phyloP scores from a whole-genome alignment of 495 filamentous ascomycete genomes.

The Ascodesmis nigricans region DNA sequence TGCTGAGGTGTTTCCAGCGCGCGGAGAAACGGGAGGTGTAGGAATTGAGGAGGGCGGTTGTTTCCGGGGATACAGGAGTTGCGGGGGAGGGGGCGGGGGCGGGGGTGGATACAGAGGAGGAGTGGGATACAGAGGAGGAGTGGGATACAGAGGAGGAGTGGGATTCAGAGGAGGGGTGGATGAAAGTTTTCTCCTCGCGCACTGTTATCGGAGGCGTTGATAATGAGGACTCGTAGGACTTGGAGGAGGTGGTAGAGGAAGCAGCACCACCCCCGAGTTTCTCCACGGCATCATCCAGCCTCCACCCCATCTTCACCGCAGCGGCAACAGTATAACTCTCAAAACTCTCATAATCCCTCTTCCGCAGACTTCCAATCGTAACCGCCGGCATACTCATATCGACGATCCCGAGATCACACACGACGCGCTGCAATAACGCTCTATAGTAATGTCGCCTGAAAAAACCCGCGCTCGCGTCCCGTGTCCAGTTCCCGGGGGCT shows the following conservation, averaged over 20 bases:
- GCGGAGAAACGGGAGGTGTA: constrained; percentile 42
- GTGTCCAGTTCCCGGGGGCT: constrained; percentile 78
- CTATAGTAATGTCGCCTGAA: constrained; percentile 91
- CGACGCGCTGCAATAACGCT: constrained; percentile 69
- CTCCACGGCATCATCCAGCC: constrained; percentile 35
- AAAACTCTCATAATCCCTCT: constrained; percentile 59
- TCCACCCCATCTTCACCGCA: constrained; percentile 42
- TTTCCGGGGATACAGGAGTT: too few relatives aligned
- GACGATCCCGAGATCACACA: constrained; percentile 45
- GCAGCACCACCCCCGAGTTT: too few relatives aligned
- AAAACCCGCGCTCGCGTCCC: constrained; percentile 56
- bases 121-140: too few relatives aligned
- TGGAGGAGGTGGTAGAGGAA: too few relatives aligned
- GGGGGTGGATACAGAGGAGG: too few relatives aligned
- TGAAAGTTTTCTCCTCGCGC: too few relatives aligned
- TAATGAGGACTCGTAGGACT: constrained; percentile 53
- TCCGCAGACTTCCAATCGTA: constrained; percentile 66
- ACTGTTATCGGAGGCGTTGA: too few relatives aligned
- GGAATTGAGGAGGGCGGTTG: too few relatives aligned
- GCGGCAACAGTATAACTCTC: constrained; percentile 59
- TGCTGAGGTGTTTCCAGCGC: constrained; percentile 61
- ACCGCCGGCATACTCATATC: constrained; percentile 30
- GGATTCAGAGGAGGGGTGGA: too few relatives aligned
- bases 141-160: too few relatives aligned
- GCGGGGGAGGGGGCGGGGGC: too few relatives aligned